phyloP scores from a whole-genome alignment of 73 alveolate species.

The Paramecium tetraurelia region DNA sequence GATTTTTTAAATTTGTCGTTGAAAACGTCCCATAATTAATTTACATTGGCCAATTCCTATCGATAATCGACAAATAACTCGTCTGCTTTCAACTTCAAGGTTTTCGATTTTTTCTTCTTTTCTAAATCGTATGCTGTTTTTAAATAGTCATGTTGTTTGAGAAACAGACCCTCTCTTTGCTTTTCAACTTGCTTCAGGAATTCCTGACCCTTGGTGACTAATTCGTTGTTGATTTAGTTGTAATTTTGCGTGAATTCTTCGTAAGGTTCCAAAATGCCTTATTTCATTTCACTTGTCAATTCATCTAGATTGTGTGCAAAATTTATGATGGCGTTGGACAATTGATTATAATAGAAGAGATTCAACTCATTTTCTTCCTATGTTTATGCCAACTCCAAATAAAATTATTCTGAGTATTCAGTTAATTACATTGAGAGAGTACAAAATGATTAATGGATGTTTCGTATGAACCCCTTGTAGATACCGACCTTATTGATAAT shows the following conservation, averaged over 20 bases:
- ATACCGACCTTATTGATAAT: not conserved
- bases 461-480: not conserved
- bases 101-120: slow-evolving; percentile 13
- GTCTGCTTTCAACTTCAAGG: slow-evolving; percentile 21
- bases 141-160: not conserved
- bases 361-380: slow-evolving; percentile 25
- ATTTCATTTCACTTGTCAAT: not conserved
- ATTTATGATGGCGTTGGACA: not conserved
- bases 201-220: not conserved
- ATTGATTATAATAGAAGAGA: not conserved
- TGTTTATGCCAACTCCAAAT: not conserved
- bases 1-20: not conserved
- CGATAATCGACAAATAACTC: slow-evolving; percentile 32
- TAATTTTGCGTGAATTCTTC: not conserved
- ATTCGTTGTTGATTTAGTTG: not conserved
- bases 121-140: slow-evolving; percentile 29
- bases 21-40: not conserved
- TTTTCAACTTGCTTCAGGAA: not conserved
- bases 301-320: slow-evolving; percentile 5
- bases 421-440: slow-evolving; percentile 34
- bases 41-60: not conserved
- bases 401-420: slow-evolving; percentile 28
- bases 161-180: not conserved
- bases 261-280: slow-evolving; percentile 3
- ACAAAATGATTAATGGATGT: slow-evolving; percentile 32